A percentile compares a stretch with the other conserved stretches of the same genome.
These are phyloP conservation scores for Cytospora paraplurivora DNA, from an alignment of 2,329 filamentous ascomycete genomes.

Conservation along the genomic window DNA sequence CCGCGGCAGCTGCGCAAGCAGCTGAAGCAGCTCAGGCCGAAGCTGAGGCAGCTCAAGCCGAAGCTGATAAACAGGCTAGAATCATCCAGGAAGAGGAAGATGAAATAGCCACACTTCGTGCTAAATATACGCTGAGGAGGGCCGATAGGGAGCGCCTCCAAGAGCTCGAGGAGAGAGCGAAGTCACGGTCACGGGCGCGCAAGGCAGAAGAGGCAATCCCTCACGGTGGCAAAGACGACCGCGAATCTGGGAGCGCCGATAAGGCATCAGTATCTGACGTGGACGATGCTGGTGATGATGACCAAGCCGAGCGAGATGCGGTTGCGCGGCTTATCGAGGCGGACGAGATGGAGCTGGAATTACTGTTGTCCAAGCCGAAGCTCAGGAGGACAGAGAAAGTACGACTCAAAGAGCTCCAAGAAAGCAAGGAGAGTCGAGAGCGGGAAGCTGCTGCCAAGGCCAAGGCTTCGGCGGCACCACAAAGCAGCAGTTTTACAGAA, in stretches of 20 bases:
- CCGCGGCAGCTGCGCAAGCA: constrained; percentile 7
- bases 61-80: no score
- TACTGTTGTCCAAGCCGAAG: constrained; percentile 23
- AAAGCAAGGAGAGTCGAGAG: constrained; percentile 22
- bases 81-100: constrained; percentile 23
- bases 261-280: constrained; percentile 17
- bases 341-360: constrained; percentile 23
- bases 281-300: constrained; percentile 10
- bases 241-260: constrained; percentile 18
- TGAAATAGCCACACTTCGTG: constrained; percentile 13
- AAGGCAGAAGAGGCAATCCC: constrained; percentile 6
- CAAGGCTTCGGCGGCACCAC: background rate
- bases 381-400: constrained; percentile 17
- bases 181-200: constrained; percentile 10
- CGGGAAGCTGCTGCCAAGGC: constrained; percentile 21
- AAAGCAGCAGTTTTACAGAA: background rate
- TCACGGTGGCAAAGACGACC: constrained; percentile 25
- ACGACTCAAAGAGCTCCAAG: constrained; percentile 25
- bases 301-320: constrained; percentile 19
- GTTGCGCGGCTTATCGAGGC: constrained; percentile 20
- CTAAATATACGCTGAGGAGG: constrained; percentile 23
- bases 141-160: constrained; percentile 20
- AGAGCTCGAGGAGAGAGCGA: constrained; percentile 22
- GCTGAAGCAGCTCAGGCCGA: background rate
- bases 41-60: no score